Base-by-base conservation (phyloP, 1,139 yeast genomes). In the Geotrichum europaeum region DNA sequence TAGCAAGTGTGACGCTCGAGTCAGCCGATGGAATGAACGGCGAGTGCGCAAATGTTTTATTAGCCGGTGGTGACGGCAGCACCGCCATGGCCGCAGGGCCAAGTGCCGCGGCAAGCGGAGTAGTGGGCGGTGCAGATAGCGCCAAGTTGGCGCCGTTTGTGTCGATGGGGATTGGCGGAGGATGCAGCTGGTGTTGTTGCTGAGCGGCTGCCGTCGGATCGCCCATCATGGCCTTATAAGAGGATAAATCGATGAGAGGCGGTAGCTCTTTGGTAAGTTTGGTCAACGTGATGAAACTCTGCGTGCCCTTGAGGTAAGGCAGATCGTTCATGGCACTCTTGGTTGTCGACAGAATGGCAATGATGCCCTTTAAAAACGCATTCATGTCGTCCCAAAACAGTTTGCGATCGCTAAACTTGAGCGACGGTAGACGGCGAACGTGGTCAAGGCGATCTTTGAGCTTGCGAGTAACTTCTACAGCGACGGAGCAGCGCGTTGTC, bases 221-320 rank as follows among this genome's bases (percentile, higher is more conserved):
- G 18, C 49, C 53, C 62, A 69, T 62, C 55, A 70, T 58, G 30
- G 68, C 65, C 52, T 70, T 79, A 70, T 82, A 81, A 6, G 84
- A 77, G 59, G 86, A 81, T 56, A 79, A 77, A 69, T 91, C 97
- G 55, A 91, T 75, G 66, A 89, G 78, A 15, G 89, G 84, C 0
- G 97, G 91, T 13, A 92, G 89, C 68, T 92, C 98, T 69, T 92
- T 92, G 2, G 97, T 89, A 4, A 92, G 87, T 65, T 90, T 85
- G 0, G 97, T 91, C 62, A 92, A 77, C 43, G 85, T 83, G 0
- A 96, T 89, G 76, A 92, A 81, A 7, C 89, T 86, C 63, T 97
- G 78, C 3, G 89, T 88, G 61, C 89, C 96, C 67, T 88, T 86
- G 57, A 92, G 78, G 15, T 85, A 81, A 0, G 96, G 94, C 62